These are phyloP conservation scores for Triadica sebifera DNA, from an alignment of 345 rosid genomes.

Conservation along the genomic window DNA sequence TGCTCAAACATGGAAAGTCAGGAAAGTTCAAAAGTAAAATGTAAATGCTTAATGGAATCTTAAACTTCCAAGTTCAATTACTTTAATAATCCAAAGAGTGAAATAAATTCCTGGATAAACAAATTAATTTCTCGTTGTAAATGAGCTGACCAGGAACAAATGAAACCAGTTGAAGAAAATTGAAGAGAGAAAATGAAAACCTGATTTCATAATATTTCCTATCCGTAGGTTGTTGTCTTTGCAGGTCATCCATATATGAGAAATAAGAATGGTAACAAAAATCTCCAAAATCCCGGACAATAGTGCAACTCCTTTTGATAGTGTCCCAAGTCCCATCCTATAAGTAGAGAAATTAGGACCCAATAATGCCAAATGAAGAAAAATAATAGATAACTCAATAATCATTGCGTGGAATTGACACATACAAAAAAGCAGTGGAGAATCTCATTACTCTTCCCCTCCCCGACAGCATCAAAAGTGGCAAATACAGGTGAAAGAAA, in stretches of 20 bases:
- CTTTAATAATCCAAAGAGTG: neutral
- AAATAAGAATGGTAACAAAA: conserved; percentile 73
- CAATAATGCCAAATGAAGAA: neutral
- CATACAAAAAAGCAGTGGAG: conserved; percentile 83
- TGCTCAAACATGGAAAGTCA: neutral
- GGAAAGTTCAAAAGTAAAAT: neutral
- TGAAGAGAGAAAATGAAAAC: conserved; percentile 30
- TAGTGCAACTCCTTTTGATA: conserved; percentile 53
- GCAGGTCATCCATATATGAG: conserved; percentile 72
- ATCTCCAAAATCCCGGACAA: conserved; percentile 70
- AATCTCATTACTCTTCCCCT: conserved; percentile 61
- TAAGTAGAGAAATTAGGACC: conserved; percentile 1
- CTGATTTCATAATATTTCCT: conserved; percentile 79
- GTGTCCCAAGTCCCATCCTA: conserved; percentile 94
- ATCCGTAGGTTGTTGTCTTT: conserved; percentile 39
- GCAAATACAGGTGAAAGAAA: conserved; percentile 86
- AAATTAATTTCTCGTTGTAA: neutral
- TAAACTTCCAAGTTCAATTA: neutral
- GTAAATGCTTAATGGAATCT: neutral
- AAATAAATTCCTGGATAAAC: neutral
- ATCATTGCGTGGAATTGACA: conserved; percentile 1
- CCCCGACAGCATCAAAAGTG: conserved; percentile 90
- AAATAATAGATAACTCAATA: neutral
- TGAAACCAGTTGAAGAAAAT: neutral
- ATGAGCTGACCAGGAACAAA: neutral